phyloP scores from a whole-genome alignment of 306 rosid species.

The Geum urbanum region DNA sequence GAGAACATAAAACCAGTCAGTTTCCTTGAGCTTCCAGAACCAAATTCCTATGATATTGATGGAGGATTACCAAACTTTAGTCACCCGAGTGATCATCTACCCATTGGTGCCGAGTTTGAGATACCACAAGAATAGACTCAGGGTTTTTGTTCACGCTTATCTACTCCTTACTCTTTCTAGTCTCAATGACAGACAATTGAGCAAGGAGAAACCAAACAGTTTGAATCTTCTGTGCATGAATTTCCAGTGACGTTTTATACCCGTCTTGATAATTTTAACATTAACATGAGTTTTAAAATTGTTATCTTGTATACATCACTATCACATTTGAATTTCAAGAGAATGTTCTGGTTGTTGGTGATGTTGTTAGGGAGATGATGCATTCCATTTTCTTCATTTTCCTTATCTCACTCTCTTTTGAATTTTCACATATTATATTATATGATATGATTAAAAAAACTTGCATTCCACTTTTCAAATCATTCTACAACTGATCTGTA shows the following conservation, averaged over 20 bases:
- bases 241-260: neutral
- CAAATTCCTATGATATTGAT: slow-evolving; percentile 49
- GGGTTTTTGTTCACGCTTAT: neutral
- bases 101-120: slow-evolving; percentile 81
- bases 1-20: slow-evolving; percentile 60
- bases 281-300: neutral
- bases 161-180: too few species aligned
- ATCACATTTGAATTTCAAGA: neutral
- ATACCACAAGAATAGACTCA: slow-evolving; percentile 33
- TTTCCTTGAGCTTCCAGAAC: slow-evolving; percentile 73
- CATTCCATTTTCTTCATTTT: too few species aligned
- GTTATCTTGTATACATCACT: neutral
- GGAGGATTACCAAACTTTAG: slow-evolving; percentile 77
- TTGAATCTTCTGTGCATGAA: neutral
- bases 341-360: neutral
- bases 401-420: too few species aligned
- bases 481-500: too few species aligned
- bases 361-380: too few species aligned
- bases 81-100: slow-evolving; percentile 89
- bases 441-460: too few species aligned
- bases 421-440: too few species aligned
- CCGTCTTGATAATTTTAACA: neutral
- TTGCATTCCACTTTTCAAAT: too few species aligned
- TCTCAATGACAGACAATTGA: neutral
- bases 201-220: neutral